These are phyloP conservation scores for Saturnispora saitoi DNA, from an alignment of 805 yeast species.

Conservation along the genomic window DNA sequence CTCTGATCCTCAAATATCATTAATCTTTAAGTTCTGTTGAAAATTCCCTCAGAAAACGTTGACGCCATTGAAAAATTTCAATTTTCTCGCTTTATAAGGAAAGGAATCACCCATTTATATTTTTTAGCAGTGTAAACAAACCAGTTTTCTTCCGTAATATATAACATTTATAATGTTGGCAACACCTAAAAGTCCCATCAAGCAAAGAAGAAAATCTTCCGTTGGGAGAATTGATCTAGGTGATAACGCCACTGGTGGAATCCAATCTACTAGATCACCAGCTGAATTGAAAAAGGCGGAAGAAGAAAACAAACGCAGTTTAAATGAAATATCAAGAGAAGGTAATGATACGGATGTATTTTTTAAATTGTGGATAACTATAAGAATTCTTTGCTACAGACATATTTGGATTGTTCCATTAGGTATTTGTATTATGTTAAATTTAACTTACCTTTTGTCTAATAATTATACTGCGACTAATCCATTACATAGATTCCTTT, in stretches of 20 bases:
- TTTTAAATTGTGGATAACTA: conserved; percentile 47
- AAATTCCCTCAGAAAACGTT: no score
- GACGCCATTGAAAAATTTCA: no score
- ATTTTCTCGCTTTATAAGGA: no score
- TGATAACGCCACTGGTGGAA: conserved; percentile 57
- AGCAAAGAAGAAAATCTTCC: conserved; percentile 38
- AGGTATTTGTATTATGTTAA: conserved; percentile 35
- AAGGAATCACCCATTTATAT: no score
- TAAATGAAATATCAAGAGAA: conserved; percentile 18
- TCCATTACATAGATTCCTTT: conserved; percentile 53
- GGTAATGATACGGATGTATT: conserved; percentile 45
- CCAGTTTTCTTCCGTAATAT: no score
- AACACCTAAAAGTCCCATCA: not conserved
- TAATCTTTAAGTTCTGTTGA: no score
- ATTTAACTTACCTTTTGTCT: conserved; percentile 42
- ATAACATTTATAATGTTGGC: not conserved
- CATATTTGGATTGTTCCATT: conserved; percentile 71
- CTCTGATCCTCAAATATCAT: no score
- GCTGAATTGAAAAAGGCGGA: conserved; percentile 34
- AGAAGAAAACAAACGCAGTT: conserved; percentile 25
- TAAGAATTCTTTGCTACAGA: conserved; percentile 48
- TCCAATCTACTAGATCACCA: conserved; percentile 56
- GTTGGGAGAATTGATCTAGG: conserved; percentile 72
- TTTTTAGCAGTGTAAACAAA: not conserved
- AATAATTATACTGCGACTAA: conserved; percentile 52